Base-by-base conservation (phyloP, 257 asterid species). In the Asclepias syriaca region DNA sequence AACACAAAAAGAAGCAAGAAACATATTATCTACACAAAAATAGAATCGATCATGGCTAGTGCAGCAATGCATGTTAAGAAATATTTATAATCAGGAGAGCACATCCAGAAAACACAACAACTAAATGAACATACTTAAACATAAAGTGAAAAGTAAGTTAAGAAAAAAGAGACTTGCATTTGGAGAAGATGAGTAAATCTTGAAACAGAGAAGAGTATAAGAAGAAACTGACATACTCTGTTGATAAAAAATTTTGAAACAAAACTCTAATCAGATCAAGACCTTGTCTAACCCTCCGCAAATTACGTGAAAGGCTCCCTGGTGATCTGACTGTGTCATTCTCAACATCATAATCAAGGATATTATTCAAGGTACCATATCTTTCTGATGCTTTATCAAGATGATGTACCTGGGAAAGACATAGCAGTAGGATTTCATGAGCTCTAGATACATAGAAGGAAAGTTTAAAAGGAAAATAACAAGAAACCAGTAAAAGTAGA, bases 281-380 rank as follows among this genome's bases (percentile, higher is more conserved):
- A 54, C 98, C 99, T 85, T 92, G 99, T 79, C 98, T 85, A 32
- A 95, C 97, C 82, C 99, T 86, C 49, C 99, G 93, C 76, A 95
- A 74, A 78, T 92, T 88, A 18, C 98, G 96, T 0, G 99, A 88
- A 49, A 84, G 92, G 79, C 99, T 95, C 68, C 98, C 97, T 11
- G 85, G 85, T 60, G 89, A 76, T 81, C 79, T 95, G 77, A 95
- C 99, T 0, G 92, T 83, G 73, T 81, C 84, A 57, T 83, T 84
- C 77, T 40, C 80, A 24, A 81, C 76, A 63, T 95, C 98, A 69
- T 68, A 85, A 45, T 95, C 96, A 14, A 95, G 85, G 69, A 90
- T 59, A 37, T 51, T 85, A 24, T 79, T 87, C 75, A 95, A 77
- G 6, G 90, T 88, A 45, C 78, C 80, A 65, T 78, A 86, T 32